Conservation (phyloP, 305 asterid genomes). For the Rubia tinctorum region DNA sequence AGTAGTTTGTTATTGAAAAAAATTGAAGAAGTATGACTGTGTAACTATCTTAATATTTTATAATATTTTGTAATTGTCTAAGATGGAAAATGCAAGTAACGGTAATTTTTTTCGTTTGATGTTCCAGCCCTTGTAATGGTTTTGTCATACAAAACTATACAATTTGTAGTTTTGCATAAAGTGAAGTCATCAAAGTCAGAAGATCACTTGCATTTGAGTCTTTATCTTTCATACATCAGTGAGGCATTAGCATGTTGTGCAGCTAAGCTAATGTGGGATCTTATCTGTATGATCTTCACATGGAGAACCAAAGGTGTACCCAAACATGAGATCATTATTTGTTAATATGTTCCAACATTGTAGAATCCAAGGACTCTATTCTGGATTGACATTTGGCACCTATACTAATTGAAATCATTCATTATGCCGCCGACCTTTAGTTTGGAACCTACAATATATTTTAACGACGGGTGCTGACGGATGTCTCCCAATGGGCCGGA, state of each 20-base stretch:
- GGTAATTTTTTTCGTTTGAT: no score
- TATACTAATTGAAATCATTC: slow-evolving; percentile 71
- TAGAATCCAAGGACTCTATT: slow-evolving; percentile 74
- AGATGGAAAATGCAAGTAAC: no score
- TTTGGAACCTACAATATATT: slow-evolving; percentile 92
- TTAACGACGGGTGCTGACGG: slow-evolving; percentile 87
- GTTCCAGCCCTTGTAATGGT: slow-evolving; percentile 97
- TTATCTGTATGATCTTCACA: slow-evolving; percentile 95
- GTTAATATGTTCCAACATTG: slow-evolving; percentile 51
- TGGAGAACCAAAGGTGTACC: slow-evolving; percentile 97
- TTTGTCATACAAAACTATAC: slow-evolving; percentile 95
- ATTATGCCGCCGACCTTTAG: slow-evolving; percentile 93
- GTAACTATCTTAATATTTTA: no score
- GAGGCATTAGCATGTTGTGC: slow-evolving; percentile 95
- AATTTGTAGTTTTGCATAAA: slow-evolving; percentile 73
- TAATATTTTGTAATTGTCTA: no score
- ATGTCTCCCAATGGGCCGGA: no score
- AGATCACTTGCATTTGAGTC: slow-evolving; percentile 75
- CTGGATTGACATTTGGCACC: slow-evolving; percentile 90
- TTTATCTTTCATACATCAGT: slow-evolving; percentile 76
- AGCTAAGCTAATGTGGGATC: slow-evolving; percentile 93
- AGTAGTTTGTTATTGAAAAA: no score
- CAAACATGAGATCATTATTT: slow-evolving; percentile 76
- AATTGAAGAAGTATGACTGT: no score
- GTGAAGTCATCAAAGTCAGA: slow-evolving; percentile 91